phyloP scores from a whole-genome alignment of 768 basidiomycete species.

The Pleurotus sapidus region DNA sequence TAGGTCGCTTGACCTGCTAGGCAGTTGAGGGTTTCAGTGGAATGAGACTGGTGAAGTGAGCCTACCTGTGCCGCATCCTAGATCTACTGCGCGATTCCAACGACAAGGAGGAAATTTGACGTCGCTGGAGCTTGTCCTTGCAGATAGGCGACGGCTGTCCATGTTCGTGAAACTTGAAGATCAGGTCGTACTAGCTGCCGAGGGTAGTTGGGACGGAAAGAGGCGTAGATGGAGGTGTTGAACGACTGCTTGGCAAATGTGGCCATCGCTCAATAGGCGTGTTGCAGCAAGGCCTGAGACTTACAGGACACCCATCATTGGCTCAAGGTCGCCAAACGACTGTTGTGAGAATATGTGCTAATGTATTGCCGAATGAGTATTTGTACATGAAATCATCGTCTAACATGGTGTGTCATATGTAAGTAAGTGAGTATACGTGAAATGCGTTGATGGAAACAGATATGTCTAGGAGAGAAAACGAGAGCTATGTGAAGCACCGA shows the following conservation, averaged over 20 bases:
- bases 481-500: background rate
- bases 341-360: background rate
- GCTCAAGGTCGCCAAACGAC: background rate
- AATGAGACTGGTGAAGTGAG: background rate
- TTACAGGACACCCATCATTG: background rate
- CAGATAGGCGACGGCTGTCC: conserved; percentile 2
- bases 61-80: conserved; percentile 84
- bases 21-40: background rate
- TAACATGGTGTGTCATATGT: background rate
- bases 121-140: conserved; percentile 6
- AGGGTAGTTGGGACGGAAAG: conserved; percentile 74
- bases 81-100: conserved; percentile 65
- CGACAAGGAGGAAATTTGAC: conserved; percentile 15
- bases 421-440: background rate
- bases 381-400: background rate
- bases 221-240: conserved; percentile 64
- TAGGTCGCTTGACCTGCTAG: conserved; percentile 68
- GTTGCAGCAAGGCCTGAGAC: no score
- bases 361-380: background rate
- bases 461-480: background rate
- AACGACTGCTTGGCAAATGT: conserved; percentile 74
- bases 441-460: background rate
- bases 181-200: conserved; percentile 55
- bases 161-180: conserved; percentile 55
- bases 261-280: conserved; percentile 46